These are phyloP conservation scores for Mallotus repandus DNA, from an alignment of 441 rosid species.

Conservation along the genomic window DNA sequence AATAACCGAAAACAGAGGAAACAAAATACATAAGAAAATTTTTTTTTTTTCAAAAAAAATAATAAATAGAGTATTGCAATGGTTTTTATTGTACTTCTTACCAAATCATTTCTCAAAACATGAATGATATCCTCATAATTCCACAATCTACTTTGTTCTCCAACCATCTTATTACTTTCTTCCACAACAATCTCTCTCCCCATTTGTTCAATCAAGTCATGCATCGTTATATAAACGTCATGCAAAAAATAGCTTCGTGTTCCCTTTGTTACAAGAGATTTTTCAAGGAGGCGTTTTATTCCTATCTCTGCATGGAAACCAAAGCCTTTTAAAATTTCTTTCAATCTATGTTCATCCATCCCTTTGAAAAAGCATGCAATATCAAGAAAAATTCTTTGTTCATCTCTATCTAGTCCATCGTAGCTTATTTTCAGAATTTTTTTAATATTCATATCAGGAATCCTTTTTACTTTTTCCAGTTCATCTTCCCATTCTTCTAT, in stretches of 20 bases:
- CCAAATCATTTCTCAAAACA: neutral
- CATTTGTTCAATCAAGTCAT: neutral
- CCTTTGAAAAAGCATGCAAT: constrained; percentile 15
- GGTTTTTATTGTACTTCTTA: neutral
- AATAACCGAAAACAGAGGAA: neutral
- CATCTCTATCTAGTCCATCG: neutral
- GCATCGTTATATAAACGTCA: neutral
- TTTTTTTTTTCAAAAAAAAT: too few relatives aligned
- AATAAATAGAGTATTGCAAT: too few relatives aligned
- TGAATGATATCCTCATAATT: neutral
- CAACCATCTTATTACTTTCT: too few relatives aligned
- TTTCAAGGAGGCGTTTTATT: too few relatives aligned
- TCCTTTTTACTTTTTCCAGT: neutral
- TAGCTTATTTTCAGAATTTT: neutral
- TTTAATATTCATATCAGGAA: neutral
- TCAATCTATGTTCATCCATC: neutral
- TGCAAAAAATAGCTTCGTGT: too few relatives aligned
- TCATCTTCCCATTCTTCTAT: neutral
- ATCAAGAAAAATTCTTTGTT: constrained; percentile 14
- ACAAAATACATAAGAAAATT: too few relatives aligned
- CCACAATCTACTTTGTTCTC: neutral
- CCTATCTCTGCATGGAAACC: too few relatives aligned
- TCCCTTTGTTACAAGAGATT: too few relatives aligned
- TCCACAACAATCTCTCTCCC: too few relatives aligned
- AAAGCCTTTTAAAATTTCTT: neutral